A percentile compares a stretch with the other conserved stretches of the same genome.
These are phyloP conservation scores for Claviceps sp. DNA, from an alignment of 2,329 filamentous ascomycete species.

Conservation along the genomic window DNA sequence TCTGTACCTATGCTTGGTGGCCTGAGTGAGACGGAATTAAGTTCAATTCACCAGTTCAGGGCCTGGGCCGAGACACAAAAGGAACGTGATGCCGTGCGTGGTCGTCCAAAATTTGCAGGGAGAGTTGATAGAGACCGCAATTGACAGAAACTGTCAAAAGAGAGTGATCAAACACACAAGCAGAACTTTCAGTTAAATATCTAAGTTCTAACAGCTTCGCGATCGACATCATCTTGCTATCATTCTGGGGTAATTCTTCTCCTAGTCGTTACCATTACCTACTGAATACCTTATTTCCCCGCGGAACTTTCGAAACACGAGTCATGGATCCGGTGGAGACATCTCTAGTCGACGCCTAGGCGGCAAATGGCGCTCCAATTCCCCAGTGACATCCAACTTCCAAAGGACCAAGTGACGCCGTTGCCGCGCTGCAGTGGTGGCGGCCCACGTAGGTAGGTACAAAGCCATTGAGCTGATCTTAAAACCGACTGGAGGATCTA, in stretches of 20 bases:
- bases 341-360: background rate
- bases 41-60: background rate
- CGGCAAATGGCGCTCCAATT: slow-evolving; percentile 2
- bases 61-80: background rate
- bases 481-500: background rate
- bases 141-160: background rate
- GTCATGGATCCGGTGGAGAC: slow-evolving; percentile 1
- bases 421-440: background rate
- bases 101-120: background rate
- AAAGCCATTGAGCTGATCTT: background rate
- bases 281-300: background rate
- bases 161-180: background rate
- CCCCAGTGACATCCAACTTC: background rate
- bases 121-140: background rate
- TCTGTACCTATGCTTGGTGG: background rate
- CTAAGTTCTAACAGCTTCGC: background rate
- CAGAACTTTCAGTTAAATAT: background rate
- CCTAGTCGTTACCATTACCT: background rate
- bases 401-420: background rate
- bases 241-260: background rate
- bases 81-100: background rate
- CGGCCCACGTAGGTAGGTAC: background rate
- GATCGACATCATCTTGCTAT: background rate
- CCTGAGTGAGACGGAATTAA: background rate
- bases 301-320: background rate